Evolutionary conservation across 805 yeast genomes (phyloP).

Genomic region (Ogataea henricii): DNA sequence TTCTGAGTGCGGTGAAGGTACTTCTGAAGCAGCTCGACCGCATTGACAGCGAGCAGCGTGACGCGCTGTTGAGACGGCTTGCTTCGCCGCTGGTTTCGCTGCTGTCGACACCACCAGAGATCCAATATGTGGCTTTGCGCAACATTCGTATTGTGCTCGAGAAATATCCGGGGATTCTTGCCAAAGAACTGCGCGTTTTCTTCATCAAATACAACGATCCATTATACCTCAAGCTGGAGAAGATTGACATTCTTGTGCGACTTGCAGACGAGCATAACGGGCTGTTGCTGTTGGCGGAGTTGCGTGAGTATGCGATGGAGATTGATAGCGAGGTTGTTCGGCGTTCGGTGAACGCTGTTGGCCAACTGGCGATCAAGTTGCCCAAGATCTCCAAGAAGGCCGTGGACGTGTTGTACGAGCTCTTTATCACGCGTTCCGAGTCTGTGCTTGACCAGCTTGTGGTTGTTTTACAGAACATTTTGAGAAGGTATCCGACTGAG

Average conservation of each 20-base stretch:
- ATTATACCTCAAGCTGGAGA: constrained; percentile 72
- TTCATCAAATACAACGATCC: constrained; percentile 89
- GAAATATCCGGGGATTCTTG: constrained; percentile 77
- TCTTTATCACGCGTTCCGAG: constrained; percentile 64
- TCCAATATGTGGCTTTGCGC: constrained; percentile 89
- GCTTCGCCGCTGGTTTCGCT: constrained; percentile 86
- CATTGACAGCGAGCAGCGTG: constrained; percentile 40
- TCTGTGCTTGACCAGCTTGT: constrained; percentile 61
- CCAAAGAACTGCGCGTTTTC: constrained; percentile 82
- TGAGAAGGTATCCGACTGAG: constrained; percentile 64
- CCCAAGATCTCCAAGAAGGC: constrained; percentile 55
- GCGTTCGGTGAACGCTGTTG: constrained; percentile 65
- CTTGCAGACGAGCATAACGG: constrained; percentile 63
- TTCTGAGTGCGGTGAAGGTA: constrained; percentile 79
- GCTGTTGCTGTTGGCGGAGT: constrained; percentile 61
- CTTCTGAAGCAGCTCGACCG: constrained; percentile 67
- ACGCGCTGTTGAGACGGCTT: constrained; percentile 62
- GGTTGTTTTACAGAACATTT: constrained; percentile 60
- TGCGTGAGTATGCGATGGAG: constrained; percentile 82
- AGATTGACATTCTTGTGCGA: constrained; percentile 72
- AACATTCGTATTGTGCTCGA: constrained; percentile 89
- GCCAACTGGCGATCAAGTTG: constrained; percentile 70
- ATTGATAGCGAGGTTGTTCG: constrained; percentile 78
- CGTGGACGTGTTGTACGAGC: constrained; percentile 58
- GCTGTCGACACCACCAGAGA: constrained; percentile 87